Base-by-base conservation (phyloP, 345 rosid species). In the Arabidopsis arenosa region DNA sequence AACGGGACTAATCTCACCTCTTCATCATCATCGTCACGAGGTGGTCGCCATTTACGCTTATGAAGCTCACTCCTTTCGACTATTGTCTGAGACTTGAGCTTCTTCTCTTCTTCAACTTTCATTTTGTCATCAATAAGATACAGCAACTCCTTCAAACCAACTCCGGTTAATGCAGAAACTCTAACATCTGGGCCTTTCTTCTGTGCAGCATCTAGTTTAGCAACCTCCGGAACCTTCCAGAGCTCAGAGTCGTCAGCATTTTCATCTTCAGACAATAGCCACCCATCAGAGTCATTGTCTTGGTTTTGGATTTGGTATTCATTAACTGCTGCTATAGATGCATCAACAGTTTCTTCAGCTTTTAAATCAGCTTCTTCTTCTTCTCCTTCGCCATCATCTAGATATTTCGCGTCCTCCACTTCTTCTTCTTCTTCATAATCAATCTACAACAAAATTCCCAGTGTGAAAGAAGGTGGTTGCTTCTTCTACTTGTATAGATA, bases 1-100 rank as follows among this genome's bases (percentile, higher is more conserved):
- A 43, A 63, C 5, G 68, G 39, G 9, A 63, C 30, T 63, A 14
- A n/a, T 44, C 39, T 44, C 26, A 0, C 40, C 23, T n/a, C 52
- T 59, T 68, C 72, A 5, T 76, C 86, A 5, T 76, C 86, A 39
- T 80, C 87, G 9, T 63, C 26, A 5, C 75, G 84, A 55, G 89
- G 81, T 17, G 98, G 98, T 79, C 95, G 83, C 93, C 96, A 90
- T 79, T 94, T 92, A 55, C 81, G 75, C 60, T 78, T 65, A 43
- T 79, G 80, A 47, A 81, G 4, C 9, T 70, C 47, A 74, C 66
- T 79, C 52, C 83, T 82, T 79, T 80, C 86, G 2, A 80, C 82
- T 28, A 80, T 70, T 32, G 80, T 74, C 40, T 44, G 61, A 32
- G 78, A 69, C 79, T 83, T 82, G 4, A 48, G 68, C 72, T 79